Percentiles rank a stretch among this genome's conserved stretches.
Conservation (phyloP, 805 yeast genomes). For the Sugiyamaella americana region DNA sequence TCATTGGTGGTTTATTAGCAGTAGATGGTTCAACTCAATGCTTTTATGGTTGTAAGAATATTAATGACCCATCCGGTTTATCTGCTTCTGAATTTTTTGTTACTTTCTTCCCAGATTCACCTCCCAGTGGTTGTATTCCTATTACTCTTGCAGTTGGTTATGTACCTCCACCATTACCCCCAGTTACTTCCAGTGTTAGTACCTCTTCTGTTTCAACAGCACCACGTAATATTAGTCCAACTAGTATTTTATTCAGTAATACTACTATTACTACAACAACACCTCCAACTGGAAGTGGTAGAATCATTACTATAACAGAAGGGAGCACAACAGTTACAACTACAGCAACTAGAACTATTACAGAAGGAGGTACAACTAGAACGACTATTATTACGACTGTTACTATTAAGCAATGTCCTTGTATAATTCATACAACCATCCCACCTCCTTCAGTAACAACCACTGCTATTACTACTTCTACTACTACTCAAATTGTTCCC, state of each 20-base stretch:
- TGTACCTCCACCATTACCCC: neutral
- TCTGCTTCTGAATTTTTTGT: slow-evolving; percentile 30
- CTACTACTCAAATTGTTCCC: no score
- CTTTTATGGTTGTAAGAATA: slow-evolving; percentile 40
- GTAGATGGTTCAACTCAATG: slow-evolving; percentile 31
- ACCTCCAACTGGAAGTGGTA: neutral
- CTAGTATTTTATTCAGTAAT: neutral
- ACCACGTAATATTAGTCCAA: neutral
- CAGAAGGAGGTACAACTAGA: no score
- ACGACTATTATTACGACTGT: no score
- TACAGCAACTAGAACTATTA: neutral
- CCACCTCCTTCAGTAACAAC: no score
- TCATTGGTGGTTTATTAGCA: slow-evolving; percentile 23
- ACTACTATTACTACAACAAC: neutral
- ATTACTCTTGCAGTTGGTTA: neutral
- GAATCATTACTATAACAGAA: neutral
- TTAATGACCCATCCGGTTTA: slow-evolving; percentile 41
- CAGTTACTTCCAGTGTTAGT: neutral
- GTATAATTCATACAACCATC: no score
- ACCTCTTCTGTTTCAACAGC: neutral
- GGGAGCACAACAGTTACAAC: neutral
- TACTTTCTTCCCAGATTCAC: slow-evolving; percentile 6
- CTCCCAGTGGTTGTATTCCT: slow-evolving; percentile 1
- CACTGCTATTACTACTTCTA: no score
- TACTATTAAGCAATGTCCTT: no score